Evolutionary conservation across 371 early-diverging fungal genomes (phyloP), one percentile per base, ranked within the genome.

Genomic region (Actinomortierella wolfii): DNA sequence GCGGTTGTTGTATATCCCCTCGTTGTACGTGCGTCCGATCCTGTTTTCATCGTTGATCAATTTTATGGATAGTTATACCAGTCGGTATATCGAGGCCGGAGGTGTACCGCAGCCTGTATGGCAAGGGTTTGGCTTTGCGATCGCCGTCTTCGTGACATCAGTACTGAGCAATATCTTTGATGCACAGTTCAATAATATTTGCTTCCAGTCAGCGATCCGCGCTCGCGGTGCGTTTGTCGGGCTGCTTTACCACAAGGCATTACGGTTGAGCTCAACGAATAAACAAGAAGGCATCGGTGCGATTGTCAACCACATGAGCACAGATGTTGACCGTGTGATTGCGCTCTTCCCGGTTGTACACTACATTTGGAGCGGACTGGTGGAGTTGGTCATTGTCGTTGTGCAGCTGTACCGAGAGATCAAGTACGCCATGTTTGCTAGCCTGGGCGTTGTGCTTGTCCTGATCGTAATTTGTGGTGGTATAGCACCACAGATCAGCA

Each of bases 321-420:
- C 56, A 14, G 56, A 56, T 34, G 56, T 56, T 23, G 56, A 56
- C 46, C 45, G 46, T 14, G 29, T 56, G 15, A 25, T 56, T 5
- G 18, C 23, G 47, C 21, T 56, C 29, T 56, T 56, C 47, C 23
- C 45, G 45, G 29, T 43, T 29, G 46, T 56, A 8, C 43, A 56
- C 34, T 56, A 43, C 29, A 46, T 46, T 15, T 42, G 56, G 56
- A 56, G 56, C 62, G 88, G 92, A n/a, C 92, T 94, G 11, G 83
- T 94, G 57, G 93, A 95, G 77, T 90, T 94, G 42, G 56, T 83
- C 0, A 59, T 95, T 55, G 86, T 91, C 15, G 79, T 94, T 24
- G 69, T 70, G 52, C 85, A 94, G 56, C 80, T 95, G 25, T 90
- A 89, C 67, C 76, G 83, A 20, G 28, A 46, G 56, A 46, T 56